Base-by-base conservation (phyloP, 2,329 filamentous ascomycete genomes). In the Sphaerulina vaccinii region DNA sequence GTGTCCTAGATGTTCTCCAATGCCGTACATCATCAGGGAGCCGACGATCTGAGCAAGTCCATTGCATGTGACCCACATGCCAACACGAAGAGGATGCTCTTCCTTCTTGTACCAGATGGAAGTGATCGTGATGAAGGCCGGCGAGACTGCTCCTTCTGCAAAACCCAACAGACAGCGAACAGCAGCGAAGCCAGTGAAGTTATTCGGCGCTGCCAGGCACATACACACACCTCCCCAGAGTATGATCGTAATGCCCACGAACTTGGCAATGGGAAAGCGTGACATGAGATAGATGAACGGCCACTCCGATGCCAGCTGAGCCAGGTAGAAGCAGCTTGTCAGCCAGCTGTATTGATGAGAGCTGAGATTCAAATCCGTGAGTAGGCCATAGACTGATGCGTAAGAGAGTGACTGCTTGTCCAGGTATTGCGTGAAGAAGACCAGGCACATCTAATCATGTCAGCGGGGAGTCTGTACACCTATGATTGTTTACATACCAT, bases 271-370 rank as follows among this genome's bases (percentile, higher is more conserved):
- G 7, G 70, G 75, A 3, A 80, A 66, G 3, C 71, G 67, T 27
- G 70, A 74, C 76, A 80, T 79, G 9, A 79, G 63, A 56, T 78
- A 79, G 42, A 77, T 76, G 51, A 75, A 76, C 1, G 76, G 76
- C 50, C 73, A 77, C 54, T 78, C 76, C 0, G 75, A 70, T 2
- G 76, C 70, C 8, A 62, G 47, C 37, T 59, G 56, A 41, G 71
- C 71, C 21, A 78, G 57, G 58, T 74, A 76, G 62, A 76, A 76
- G 53, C 76, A 72, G 6, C 70, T 72, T 8, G 65, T 71, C 23
- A 67, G 71, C 77, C 77, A 79, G 1, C 75, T 78, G 56, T 77
- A 80, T 46, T 80, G 70, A 3, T 61, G 62, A 38, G 70, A 71
- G 1, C 70, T 71, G 57, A 80, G 63, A 0, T 73, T 61, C 6